Conservation (phyloP, 371 early-diverging fungal species). For the Actinomucor elegans region DNA sequence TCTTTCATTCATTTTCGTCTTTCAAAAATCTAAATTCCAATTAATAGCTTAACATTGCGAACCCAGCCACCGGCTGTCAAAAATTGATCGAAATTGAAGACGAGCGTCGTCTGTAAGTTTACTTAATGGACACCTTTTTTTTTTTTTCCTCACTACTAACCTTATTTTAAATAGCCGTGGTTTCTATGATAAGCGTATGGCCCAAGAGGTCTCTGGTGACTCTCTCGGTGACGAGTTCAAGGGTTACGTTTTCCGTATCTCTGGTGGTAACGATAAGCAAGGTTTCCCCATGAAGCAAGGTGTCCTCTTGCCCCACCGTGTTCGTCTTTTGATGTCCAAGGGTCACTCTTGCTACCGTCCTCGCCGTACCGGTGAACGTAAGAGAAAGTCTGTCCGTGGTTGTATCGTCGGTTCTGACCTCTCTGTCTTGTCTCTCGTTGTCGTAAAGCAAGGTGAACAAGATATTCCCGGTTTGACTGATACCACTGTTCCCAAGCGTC, state of each 20-base stretch:
- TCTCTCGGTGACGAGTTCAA: conserved; percentile 98
- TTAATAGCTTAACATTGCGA: conserved; percentile 77
- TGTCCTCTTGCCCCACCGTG: conserved; percentile 93
- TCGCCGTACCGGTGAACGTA: conserved; percentile 97
- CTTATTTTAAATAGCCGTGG: conserved; percentile 95
- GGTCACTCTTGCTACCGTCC: conserved; percentile 99
- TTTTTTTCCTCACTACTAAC: conserved; percentile 63
- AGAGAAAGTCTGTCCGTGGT: conserved; percentile 99
- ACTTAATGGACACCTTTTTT: neutral
- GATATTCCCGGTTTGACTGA: conserved; percentile 98
- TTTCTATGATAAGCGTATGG: conserved; percentile 98
- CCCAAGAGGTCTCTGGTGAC: conserved; percentile 96
- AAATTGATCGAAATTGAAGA: conserved; percentile 95
- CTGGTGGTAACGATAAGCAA: conserved; percentile 99
- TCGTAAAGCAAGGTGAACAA: conserved; percentile 96
- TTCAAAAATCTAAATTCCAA: neutral
- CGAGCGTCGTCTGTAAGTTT: conserved; percentile 84
- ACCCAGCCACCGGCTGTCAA: conserved; percentile 97
- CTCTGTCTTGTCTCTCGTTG: conserved; percentile 90
- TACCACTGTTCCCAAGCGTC: conserved; percentile 87
- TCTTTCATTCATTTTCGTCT: neutral
- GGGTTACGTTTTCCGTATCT: conserved; percentile 98
- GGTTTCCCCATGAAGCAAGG: conserved; percentile 99
- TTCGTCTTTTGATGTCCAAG: conserved; percentile 92
- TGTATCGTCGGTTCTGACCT: conserved; percentile 97